Base-by-base conservation (phyloP, 1,139 yeast species). In the Lodderomyces oxycetoniae region DNA sequence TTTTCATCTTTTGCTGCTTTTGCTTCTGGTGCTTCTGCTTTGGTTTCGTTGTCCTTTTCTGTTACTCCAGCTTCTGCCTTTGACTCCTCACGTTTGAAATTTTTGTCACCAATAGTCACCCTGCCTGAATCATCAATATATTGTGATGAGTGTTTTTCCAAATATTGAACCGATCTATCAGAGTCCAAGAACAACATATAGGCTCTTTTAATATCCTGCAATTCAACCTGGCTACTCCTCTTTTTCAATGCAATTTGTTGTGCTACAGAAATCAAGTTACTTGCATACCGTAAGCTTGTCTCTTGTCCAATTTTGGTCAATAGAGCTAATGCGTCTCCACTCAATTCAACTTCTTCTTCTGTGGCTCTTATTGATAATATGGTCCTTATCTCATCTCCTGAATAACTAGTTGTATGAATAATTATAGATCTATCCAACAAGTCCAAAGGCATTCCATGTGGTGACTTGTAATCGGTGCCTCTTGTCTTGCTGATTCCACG, bases 401-500 rank as follows among this genome's bases (percentile, higher is more conserved):
- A 67, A 61, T 93, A 93, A 28, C 74, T 66, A 20, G 74, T 65
- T 2, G 98, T 93, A 51, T 93, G 87, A 46, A 93, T 88, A 42
- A 93, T 91, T 47, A 93, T 87, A 26, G 94, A 77, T 55, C 99
- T 77, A 61, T 93, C 99, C 49, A 93, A 77, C 51, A 93, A 69
- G 66, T 93, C 99, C 47, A 85, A 71, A 32, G 99, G 98, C 44
- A 93, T 69, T 7, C 99, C 99, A 58, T 93, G 99, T 19, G 98
- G 96, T 1, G 96, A 84, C 61, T 80, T 84, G 67, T 88, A 87
- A 57, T 77, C 81, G 20, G 98, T 88, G 35, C 99, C 98, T 51
- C 97, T 77, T 10, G 96, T 88, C 45, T 74, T 81, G 12, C 96
- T 77, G 39, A 91, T 76, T 32, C 99, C 99, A 57, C 97, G 74